These are phyloP conservation scores for Daucus carota DNA, from an alignment of 129 eudicot species.

Conservation along the genomic window DH1_v3.0 NC_030383.2:46768001-46768500, in stretches of 20 bases:
- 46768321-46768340: neutral
- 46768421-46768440: neutral
- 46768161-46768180: neutral
- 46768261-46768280: neutral
- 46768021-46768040: no score
- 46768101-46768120: no score
- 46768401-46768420: neutral
- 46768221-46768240: slow-evolving; percentile 2
- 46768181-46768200: neutral
- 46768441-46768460: neutral
- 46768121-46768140: no score
- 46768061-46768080: no score
- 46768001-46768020: no score
- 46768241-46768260: neutral
- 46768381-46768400: neutral
- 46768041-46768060: no score
- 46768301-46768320: neutral
- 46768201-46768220: slow-evolving; percentile 1
- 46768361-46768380: neutral
- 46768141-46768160: neutral
- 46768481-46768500: neutral
- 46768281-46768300: neutral
- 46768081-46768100: no score
- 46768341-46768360: neutral
- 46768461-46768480: neutral